Percentiles rank a stretch among this genome's conserved stretches.
Evolutionary conservation across 164 flowering plant species (phyloP).

Genomic region (Vitis riparia): DNA sequence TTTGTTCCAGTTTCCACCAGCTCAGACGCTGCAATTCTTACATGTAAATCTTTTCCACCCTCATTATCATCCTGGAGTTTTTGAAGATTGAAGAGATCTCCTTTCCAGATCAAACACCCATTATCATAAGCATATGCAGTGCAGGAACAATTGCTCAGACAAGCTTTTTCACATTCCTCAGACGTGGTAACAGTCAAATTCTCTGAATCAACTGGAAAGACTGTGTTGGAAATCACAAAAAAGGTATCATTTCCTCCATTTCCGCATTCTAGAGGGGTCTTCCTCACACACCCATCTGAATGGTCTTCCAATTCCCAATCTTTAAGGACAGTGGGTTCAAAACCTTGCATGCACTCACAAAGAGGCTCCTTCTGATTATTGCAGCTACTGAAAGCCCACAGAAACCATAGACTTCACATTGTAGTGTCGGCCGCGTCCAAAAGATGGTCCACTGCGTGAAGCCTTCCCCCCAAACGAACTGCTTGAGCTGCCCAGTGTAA

Average conservation of each 20-base stretch:
- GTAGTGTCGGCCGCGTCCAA: slow-evolving; percentile 2
- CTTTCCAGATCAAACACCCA: slow-evolving; percentile 14
- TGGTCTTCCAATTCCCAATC: slow-evolving; percentile 16
- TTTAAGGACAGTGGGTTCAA: not conserved
- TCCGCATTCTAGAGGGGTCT: not conserved
- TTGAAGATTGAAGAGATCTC: not conserved
- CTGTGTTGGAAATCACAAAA: not conserved
- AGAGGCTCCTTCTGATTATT: not conserved
- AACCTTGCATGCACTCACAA: slow-evolving; percentile 17
- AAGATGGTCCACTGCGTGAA: not conserved
- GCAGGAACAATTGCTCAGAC: slow-evolving; percentile 14
- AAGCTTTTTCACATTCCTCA: slow-evolving; percentile 9
- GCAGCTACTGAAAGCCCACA: slow-evolving; percentile 4
- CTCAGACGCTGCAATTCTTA: not conserved
- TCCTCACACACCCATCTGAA: slow-evolving; percentile 32
- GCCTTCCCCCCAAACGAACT: not conserved
- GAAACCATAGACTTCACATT: slow-evolving; percentile 3
- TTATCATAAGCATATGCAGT: slow-evolving; percentile 7
- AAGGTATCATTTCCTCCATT: slow-evolving; percentile 6
- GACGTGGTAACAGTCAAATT: not conserved
- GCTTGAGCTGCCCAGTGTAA: slow-evolving; percentile 1
- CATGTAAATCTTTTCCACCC: not conserved
- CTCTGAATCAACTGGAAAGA: slow-evolving; percentile 3
- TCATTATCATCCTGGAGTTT: not conserved
- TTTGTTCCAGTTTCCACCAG: not conserved